Percentiles rank a stretch among this genome's conserved stretches.
These are phyloP conservation scores for Clathrospora elynae DNA, from an alignment of 2,329 filamentous ascomycete genomes.

Conservation along the genomic window DNA sequence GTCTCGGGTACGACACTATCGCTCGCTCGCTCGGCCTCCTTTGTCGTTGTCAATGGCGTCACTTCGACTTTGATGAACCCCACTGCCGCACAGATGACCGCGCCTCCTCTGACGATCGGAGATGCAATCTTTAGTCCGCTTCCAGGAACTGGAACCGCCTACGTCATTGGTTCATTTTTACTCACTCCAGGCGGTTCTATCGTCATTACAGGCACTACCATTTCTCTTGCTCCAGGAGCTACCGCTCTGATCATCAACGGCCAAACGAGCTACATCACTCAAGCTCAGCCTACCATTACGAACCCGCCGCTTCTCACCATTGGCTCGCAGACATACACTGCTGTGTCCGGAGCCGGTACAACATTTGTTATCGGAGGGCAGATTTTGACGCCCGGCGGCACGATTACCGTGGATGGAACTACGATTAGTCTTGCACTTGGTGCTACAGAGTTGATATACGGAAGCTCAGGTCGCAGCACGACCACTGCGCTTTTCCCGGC, in stretches of 20 bases:
- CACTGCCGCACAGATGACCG: slow-evolving; percentile 25
- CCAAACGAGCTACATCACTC: slow-evolving; percentile 37
- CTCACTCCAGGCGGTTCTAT: slow-evolving; percentile 49
- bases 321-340: slow-evolving; percentile 38
- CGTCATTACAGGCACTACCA: slow-evolving; percentile 32
- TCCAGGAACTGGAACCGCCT: slow-evolving; percentile 41
- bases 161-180: slow-evolving; percentile 44
- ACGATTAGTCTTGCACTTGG: slow-evolving; percentile 43
- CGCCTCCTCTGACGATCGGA: slow-evolving; percentile 41
- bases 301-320: slow-evolving; percentile 43
- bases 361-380: slow-evolving; percentile 47
- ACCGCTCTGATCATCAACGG: slow-evolving; percentile 43
- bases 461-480: slow-evolving; percentile 39
- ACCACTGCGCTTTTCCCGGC: slow-evolving; percentile 49
- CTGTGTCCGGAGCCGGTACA: slow-evolving; percentile 31
- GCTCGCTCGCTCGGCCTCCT: slow-evolving; percentile 36
- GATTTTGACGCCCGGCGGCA: slow-evolving; percentile 49
- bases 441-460: slow-evolving; percentile 47
- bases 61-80: slow-evolving; percentile 44
- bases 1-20: slow-evolving; percentile 43
- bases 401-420: slow-evolving; percentile 39
- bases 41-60: slow-evolving; percentile 42
- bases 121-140: slow-evolving; percentile 34
- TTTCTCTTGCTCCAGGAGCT: slow-evolving; percentile 38
- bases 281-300: slow-evolving; percentile 22